phyloP scores from a whole-genome alignment of 306 rosid genomes.

The Pyrus communis region DNA sequence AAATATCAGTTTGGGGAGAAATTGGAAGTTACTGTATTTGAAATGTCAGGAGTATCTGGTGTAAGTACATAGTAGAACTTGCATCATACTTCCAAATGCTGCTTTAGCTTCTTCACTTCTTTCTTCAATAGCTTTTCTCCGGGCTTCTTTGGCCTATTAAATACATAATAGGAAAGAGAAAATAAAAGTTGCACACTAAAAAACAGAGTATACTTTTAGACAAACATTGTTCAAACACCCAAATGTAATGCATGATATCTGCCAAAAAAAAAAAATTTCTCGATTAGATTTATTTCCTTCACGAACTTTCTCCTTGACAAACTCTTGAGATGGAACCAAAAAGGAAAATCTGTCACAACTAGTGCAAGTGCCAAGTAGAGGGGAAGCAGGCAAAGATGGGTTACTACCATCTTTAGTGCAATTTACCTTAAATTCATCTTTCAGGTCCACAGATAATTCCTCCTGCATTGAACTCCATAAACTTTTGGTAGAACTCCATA shows the following conservation, averaged over 20 bases:
- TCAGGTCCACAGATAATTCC: constrained; percentile 51
- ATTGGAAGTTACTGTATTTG: constrained; percentile 17
- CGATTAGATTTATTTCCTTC: constrained; percentile 61
- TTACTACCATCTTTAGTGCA: background rate
- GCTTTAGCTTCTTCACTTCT: constrained; percentile 63
- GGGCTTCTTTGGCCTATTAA: constrained; percentile 75
- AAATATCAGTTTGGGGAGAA: background rate
- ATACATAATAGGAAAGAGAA: background rate
- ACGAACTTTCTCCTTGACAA: too few relatives aligned
- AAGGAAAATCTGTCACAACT: background rate
- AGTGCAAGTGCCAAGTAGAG: background rate
- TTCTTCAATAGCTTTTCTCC: constrained; percentile 57
- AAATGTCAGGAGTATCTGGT: background rate
- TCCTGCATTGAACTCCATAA: constrained; percentile 14
- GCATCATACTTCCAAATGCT: constrained; percentile 58
- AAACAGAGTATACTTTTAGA: background rate
- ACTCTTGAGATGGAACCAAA: background rate
- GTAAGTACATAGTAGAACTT: background rate
- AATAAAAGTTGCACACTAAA: background rate
- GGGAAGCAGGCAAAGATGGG: background rate
- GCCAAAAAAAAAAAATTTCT: constrained; percentile 27
- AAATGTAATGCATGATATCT: background rate
- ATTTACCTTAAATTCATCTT: constrained; percentile 68
- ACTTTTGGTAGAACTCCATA: too few relatives aligned
- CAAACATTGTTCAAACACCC: background rate